A percentile compares a stretch with the other conserved stretches of the same genome.
These are phyloP conservation scores for Stylosanthes scabra DNA, from an alignment of 331 rosid species.

Conservation along the genomic window DNA sequence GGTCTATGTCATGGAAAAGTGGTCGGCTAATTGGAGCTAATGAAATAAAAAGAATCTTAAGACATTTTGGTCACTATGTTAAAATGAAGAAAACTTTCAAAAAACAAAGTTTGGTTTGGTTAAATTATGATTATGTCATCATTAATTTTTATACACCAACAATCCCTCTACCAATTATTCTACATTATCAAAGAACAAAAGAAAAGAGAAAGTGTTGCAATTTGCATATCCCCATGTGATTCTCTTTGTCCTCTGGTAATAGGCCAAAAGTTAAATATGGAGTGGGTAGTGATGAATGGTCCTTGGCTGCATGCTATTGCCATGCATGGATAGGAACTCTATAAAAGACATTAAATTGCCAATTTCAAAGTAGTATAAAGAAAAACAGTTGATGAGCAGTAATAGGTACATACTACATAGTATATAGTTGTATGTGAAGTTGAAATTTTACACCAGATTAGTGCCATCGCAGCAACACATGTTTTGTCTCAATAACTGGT, in stretches of 20 bases:
- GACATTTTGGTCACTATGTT: conserved; percentile 5
- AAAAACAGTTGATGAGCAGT: neutral
- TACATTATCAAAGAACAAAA: neutral
- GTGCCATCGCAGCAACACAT: conserved; percentile 29
- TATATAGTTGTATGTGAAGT: neutral
- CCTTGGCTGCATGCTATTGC: conserved; percentile 8
- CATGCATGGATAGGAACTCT: conserved; percentile 10
- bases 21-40: conserved; percentile 33
- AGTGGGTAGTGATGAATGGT: conserved; percentile 13
- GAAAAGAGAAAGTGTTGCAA: neutral
- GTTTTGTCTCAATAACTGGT: conserved; percentile 31
- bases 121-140: conserved; percentile 27
- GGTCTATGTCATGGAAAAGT: conserved; percentile 22
- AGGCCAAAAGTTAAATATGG: conserved; percentile 23
- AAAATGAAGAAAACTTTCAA: conserved; percentile 6
- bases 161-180: conserved; percentile 2
- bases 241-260: conserved; percentile 20
- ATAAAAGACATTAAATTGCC: conserved; percentile 4
- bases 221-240: conserved; percentile 33
- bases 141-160: conserved; percentile 15
- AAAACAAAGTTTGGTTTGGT: neutral
- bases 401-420: neutral
- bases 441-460: neutral
- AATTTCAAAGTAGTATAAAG: conserved; percentile 10
- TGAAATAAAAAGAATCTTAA: conserved; percentile 9